A percentile compares a stretch with the other conserved stretches of the same genome.
phyloP scores from a whole-genome alignment of 1,139 yeast genomes.

The Blastobotrys aristatus region DNA sequence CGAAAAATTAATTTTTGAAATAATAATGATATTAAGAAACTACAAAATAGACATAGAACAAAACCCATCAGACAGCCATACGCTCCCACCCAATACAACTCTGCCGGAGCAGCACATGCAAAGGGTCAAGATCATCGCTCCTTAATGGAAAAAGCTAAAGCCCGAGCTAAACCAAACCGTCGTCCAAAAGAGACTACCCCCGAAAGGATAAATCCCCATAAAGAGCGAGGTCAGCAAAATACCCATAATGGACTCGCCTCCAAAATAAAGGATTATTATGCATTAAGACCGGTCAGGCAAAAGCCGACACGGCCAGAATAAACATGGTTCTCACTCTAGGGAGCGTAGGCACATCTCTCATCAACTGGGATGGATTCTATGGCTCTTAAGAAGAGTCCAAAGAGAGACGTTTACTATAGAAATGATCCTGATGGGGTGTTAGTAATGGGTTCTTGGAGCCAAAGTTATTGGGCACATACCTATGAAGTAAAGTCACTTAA shows the following conservation, averaged over 20 bases:
- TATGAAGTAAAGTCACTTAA: conserved; percentile 14
- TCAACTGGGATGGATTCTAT: conserved; percentile 99
- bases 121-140: conserved; percentile 99
- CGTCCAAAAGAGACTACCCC: conserved; percentile 6
- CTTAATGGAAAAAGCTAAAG: conserved; percentile 26
- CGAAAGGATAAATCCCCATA: conserved; percentile 7
- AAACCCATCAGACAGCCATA: conserved; percentile 99
- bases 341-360: conserved; percentile 92
- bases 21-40: neutral
- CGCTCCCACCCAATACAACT: conserved; percentile 89
- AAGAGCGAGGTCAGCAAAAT: conserved; percentile 9
- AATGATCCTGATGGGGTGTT: conserved; percentile 72
- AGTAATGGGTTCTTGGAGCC: neutral
- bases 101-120: conserved; percentile 83
- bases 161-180: conserved; percentile 4
- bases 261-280: conserved; percentile 11
- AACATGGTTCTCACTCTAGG: conserved; percentile 70
- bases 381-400: conserved; percentile 98
- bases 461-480: conserved; percentile 11
- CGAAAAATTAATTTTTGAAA: too few species aligned
- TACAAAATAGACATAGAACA: neutral
- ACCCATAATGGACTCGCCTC: neutral
- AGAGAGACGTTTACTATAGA: conserved; percentile 93
- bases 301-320: conserved; percentile 13
- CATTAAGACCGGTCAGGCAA: conserved; percentile 7